Percentiles rank a stretch among this genome's conserved stretches.
Evolutionary conservation across 2,329 filamentous ascomycete genomes (phyloP).

Genomic region (Thielaviopsis cerberus): DNA sequence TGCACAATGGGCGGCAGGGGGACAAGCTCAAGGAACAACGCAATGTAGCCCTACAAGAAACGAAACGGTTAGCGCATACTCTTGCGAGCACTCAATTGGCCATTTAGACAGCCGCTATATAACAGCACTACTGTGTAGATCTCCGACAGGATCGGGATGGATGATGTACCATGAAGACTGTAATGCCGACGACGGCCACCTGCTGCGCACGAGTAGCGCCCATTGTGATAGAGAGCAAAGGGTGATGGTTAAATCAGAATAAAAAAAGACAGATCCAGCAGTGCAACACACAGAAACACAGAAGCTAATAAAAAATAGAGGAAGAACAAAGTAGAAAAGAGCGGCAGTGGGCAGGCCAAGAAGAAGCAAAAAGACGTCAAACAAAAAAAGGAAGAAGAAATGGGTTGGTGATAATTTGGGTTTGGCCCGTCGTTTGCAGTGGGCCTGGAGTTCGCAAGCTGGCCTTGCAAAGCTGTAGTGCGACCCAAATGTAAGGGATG

Average conservation of each 20-base stretch:
- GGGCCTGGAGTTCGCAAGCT: background rate
- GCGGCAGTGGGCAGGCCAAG: background rate
- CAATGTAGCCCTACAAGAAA: constrained; percentile 73
- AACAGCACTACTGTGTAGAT: too few species aligned
- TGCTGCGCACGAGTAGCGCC: constrained; percentile 90
- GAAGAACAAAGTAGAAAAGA: background rate
- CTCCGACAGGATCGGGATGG: background rate
- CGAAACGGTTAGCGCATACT: background rate
- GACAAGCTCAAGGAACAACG: constrained; percentile 65
- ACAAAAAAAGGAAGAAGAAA: background rate
- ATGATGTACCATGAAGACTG: constrained; percentile 63
- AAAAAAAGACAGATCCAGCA: background rate
- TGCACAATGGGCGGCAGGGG: constrained; percentile 63
- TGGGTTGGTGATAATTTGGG: background rate
- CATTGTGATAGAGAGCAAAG: constrained; percentile 39
- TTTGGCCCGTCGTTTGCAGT: background rate
- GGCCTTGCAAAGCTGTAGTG: background rate
- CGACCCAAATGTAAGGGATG: background rate
- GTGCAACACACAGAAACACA: too few species aligned
- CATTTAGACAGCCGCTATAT: too few species aligned
- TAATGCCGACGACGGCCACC: constrained; percentile 63
- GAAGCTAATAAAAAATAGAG: background rate
- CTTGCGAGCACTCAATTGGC: background rate
- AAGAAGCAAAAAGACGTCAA: background rate
- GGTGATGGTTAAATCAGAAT: background rate